These are phyloP conservation scores for Phytophthora foliorum DNA, from an alignment of 352 stramenopile genomes.

Conservation along the genomic window DNA sequence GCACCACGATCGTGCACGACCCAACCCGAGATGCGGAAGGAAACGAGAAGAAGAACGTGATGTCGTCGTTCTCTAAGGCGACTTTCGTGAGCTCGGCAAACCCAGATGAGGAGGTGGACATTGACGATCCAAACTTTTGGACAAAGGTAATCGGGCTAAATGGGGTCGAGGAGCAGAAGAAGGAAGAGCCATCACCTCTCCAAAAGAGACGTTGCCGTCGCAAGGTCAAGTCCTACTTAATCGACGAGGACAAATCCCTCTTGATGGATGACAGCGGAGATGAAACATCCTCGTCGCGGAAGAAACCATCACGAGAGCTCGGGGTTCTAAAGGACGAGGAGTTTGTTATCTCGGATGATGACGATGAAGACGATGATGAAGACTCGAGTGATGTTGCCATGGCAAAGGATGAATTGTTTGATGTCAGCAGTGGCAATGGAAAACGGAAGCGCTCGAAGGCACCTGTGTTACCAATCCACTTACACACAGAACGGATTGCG, in stretches of 20 bases:
- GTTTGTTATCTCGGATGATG: constrained; percentile 79
- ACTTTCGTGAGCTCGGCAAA: constrained; percentile 93
- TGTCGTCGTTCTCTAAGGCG: constrained; percentile 94
- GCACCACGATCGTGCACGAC: constrained; percentile 90
- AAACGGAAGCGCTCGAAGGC: constrained; percentile 45
- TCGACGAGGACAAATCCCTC: constrained; percentile 47
- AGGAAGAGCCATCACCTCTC: constrained; percentile 74
- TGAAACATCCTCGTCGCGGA: constrained; percentile 41
- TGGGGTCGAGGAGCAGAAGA: constrained; percentile 67
- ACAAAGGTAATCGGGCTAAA: constrained; percentile 94
- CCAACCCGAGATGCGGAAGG: constrained; percentile 60
- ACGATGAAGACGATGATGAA: constrained; percentile 60
- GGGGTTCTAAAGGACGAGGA: constrained; percentile 64
- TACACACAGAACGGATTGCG: constrained; percentile 51
- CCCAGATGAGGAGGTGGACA: constrained; percentile 88
- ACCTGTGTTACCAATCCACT: constrained; percentile 42
- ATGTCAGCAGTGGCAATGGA: constrained; percentile 20
- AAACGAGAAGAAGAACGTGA: constrained; percentile 76
- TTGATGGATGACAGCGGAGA: constrained; percentile 62
- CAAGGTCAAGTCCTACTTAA: constrained; percentile 80
- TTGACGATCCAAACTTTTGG: constrained; percentile 96
- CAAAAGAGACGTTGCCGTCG: constrained; percentile 75
- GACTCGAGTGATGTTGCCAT: constrained; percentile 63
- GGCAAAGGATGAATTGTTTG: constrained; percentile 54
- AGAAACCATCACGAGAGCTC: constrained; percentile 32